A percentile compares a stretch with the other conserved stretches of the same genome.
These are phyloP conservation scores for Chlorella variabilis DNA, from an alignment of 163 green algal genomes.

Conservation along the genomic window DNA sequence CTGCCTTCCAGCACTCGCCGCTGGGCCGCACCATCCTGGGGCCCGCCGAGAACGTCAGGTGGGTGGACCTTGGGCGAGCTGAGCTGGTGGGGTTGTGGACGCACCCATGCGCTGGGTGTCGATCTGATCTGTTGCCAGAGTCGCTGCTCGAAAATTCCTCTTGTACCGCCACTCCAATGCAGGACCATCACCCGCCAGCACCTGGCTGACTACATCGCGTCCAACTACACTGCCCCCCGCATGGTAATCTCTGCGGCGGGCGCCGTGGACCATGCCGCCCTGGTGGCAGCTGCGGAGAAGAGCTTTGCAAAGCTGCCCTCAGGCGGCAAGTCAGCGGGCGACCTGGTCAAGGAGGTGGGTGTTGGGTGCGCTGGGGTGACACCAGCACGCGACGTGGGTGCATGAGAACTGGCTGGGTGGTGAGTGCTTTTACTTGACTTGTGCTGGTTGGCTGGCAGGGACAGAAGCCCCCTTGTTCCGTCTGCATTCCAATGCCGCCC, in stretches of 20 bases:
- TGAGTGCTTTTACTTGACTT: neutral
- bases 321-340: conserved; percentile 49
- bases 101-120: too few relatives aligned
- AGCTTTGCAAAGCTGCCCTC: conserved; percentile 85
- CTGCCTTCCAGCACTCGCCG: conserved; percentile 95
- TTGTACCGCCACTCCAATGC: too few relatives aligned
- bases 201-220: conserved; percentile 95
- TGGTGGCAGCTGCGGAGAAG: conserved; percentile 87
- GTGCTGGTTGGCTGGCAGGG: too few relatives aligned
- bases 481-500: neutral
- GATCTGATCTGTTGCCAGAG: too few relatives aligned
- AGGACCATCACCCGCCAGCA: conserved; percentile 84
- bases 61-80: too few relatives aligned
- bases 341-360: conserved; percentile 62
- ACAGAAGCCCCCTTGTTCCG: neutral
- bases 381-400: too few relatives aligned
- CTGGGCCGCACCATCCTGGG: conserved; percentile 98
- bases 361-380: too few relatives aligned
- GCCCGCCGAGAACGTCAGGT: conserved; percentile 91
- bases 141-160: too few relatives aligned
- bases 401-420: neutral
- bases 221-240: conserved; percentile 94
- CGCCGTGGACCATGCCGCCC: conserved; percentile 91
- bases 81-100: too few relatives aligned
- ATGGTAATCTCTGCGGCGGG: conserved; percentile 96